These are phyloP conservation scores for Zasmidium angulare DNA, from an alignment of 2,329 filamentous ascomycete genomes.

Conservation along the genomic window DNA sequence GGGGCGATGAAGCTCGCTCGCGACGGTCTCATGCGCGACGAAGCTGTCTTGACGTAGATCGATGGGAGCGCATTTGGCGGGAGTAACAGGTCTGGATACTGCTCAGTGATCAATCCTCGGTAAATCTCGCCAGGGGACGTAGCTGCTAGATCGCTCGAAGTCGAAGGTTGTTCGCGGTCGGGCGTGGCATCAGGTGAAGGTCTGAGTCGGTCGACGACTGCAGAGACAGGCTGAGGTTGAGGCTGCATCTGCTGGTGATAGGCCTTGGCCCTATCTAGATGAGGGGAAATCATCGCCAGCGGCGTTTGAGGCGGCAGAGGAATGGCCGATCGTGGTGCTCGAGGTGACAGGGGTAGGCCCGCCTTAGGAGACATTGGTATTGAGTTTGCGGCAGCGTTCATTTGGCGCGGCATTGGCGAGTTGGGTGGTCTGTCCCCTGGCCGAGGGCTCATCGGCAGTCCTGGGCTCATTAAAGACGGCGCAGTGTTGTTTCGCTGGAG, in stretches of 20 bases:
- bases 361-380: conserved; percentile 68
- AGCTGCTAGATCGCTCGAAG: conserved; percentile 24
- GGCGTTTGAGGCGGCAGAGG: conserved; percentile 70
- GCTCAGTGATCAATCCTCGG: conserved; percentile 76
- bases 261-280: conserved; percentile 40
- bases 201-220: conserved; percentile 24
- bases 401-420: conserved; percentile 59
- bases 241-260: conserved; percentile 31
- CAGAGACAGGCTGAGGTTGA: conserved; percentile 16
- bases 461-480: conserved; percentile 56
- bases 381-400: conserved; percentile 58
- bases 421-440: conserved; percentile 60
- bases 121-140: conserved; percentile 57
- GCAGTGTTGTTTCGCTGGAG: conserved; percentile 35
- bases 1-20: conserved; percentile 78
- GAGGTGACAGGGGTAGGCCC: conserved; percentile 64
- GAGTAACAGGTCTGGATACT: conserved; percentile 81
- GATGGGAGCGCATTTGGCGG: conserved; percentile 86
- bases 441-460: conserved; percentile 62
- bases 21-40: conserved; percentile 91
- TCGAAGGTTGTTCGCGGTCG: conserved; percentile 28
- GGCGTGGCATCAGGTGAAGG: conserved; percentile 25
- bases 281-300: conserved; percentile 59
- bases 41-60: conserved; percentile 82
- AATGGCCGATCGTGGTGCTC: conserved; percentile 70